Evolutionary conservation across 2,329 filamentous ascomycete genomes (phyloP).

Genomic region (Pyrenophora graminea): DNA sequence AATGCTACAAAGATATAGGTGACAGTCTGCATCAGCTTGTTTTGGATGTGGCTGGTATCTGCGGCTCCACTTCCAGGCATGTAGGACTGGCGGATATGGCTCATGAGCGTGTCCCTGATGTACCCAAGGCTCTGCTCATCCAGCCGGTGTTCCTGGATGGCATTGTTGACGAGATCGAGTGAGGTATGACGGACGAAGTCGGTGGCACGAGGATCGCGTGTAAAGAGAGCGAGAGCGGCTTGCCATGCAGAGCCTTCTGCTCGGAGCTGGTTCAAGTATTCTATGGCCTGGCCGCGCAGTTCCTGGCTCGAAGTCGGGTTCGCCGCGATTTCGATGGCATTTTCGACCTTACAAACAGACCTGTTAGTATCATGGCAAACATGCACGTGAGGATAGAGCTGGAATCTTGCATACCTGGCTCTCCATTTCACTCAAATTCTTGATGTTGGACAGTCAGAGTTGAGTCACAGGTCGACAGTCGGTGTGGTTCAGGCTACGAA

Average conservation of each 20-base stretch:
- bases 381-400: neutral
- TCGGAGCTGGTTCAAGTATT: slow-evolving; percentile 77
- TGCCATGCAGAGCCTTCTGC: slow-evolving; percentile 87
- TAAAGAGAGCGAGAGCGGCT: slow-evolving; percentile 84
- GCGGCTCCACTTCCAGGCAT: slow-evolving; percentile 61
- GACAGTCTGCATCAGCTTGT: slow-evolving; percentile 94
- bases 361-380: neutral
- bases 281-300: slow-evolving; percentile 81
- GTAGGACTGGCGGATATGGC: slow-evolving; percentile 79
- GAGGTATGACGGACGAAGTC: slow-evolving; percentile 88
- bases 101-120: slow-evolving; percentile 79
- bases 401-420: slow-evolving; percentile 36
- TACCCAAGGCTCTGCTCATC: slow-evolving; percentile 72
- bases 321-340: slow-evolving; percentile 92
- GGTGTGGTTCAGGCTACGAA: slow-evolving; percentile 20
- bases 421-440: slow-evolving; percentile 45
- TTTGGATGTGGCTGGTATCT: slow-evolving; percentile 81
- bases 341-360: slow-evolving; percentile 69
- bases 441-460: slow-evolving; percentile 22
- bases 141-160: slow-evolving; percentile 77
- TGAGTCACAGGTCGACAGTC: slow-evolving; percentile 23
- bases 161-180: slow-evolving; percentile 91
- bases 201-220: slow-evolving; percentile 71
- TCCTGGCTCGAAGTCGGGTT: slow-evolving; percentile 73
- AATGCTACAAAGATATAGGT: slow-evolving; percentile 90